Evolutionary conservation across 768 basidiomycete genomes (phyloP), one percentile per base, ranked within the genome.

Genomic region (Russula brevipes): DNA sequence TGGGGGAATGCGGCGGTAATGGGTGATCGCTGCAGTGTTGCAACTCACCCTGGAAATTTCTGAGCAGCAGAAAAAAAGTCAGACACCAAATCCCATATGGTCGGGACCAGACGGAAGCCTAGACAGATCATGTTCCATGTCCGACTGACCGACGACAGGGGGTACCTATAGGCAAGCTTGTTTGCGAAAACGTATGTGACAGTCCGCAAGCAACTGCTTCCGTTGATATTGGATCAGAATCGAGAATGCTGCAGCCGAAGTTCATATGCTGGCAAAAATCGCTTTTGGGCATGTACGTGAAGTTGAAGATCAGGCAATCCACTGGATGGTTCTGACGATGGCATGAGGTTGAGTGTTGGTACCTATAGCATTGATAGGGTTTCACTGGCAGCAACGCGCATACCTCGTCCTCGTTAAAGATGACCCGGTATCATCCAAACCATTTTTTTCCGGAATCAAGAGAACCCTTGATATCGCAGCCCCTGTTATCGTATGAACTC

Each of bases 1-100:
- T 59, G 53, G 33, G n/a, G 33, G 24, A 46, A 58, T 41, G 36
- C 56, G 45, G 24, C 44, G 46, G n/a, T 52, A 42, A 63, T 39
- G 41, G 47, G 45, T 45, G 63, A 64, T 64, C 58, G 58, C 35
- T 44, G 42, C 39, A 45, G 47, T 55, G 17, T 50, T 55, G 42
- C 51, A 42, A 36, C 57, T 12, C 45, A 49, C 53, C 46, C 54
- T 24, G 30, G 45, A 41, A 51, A 24, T 60, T 50, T 51, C 47
- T 56, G 53, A 42, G 33, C 53, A 51, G 58, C 47, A 38, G 49
- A 54, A 49, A 33, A 56, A 56, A 44, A 17, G 14, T 35, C 42
- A 33, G 36, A 54, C 7, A 44, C 31, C 33, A 56, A 19, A 46
- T 12, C 7, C 3, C 6, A 42, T n/a, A n/a, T n/a, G n/a, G 17